Percentiles rank a stretch among this genome's conserved stretches.
Evolutionary conservation across 345 rosid species (phyloP).

Genomic region (Rubroshorea leprosula): DNA sequence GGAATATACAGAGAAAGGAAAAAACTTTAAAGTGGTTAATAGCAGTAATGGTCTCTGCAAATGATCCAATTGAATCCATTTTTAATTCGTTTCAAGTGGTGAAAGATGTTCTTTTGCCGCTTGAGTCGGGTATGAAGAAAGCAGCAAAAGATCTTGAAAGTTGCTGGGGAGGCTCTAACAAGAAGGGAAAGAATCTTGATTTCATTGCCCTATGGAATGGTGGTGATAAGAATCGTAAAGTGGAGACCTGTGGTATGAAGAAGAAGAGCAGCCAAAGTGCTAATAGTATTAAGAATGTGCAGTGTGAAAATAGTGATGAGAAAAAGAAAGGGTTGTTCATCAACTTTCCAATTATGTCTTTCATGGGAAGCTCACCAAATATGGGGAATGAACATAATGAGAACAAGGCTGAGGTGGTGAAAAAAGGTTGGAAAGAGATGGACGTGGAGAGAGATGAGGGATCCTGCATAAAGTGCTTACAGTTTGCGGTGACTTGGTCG

Average conservation of each 20-base stretch:
- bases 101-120: slow-evolving; percentile 43
- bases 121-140: slow-evolving; percentile 53
- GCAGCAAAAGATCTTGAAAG: slow-evolving; percentile 54
- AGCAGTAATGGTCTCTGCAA: slow-evolving; percentile 48
- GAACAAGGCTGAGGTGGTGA: slow-evolving; percentile 5
- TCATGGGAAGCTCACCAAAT: slow-evolving; percentile 34
- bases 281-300: too few species aligned
- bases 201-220: slow-evolving; percentile 21
- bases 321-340: slow-evolving; percentile 39
- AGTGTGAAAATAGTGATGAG: slow-evolving; percentile 18
- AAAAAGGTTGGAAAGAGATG: slow-evolving; percentile 21
- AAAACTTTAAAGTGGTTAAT: not conserved
- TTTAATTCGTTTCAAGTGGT: slow-evolving; percentile 52
- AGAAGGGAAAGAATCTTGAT: slow-evolving; percentile 21
- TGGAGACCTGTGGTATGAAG: slow-evolving; percentile 22
- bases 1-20: too few species aligned
- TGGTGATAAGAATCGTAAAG: slow-evolving; percentile 9
- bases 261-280: slow-evolving; percentile 17
- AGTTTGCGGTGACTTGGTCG: slow-evolving; percentile 54
- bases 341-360: slow-evolving; percentile 40
- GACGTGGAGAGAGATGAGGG: slow-evolving; percentile 31
- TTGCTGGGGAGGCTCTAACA: slow-evolving; percentile 38
- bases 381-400: slow-evolving; percentile 14
- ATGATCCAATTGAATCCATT: slow-evolving; percentile 57
- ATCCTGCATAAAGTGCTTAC: slow-evolving; percentile 52